A percentile compares a stretch with the other conserved stretches of the same genome.
phyloP scores from a whole-genome alignment of 176 grass and related monocot genomes.

The Calamus simplicifolius region DNA sequence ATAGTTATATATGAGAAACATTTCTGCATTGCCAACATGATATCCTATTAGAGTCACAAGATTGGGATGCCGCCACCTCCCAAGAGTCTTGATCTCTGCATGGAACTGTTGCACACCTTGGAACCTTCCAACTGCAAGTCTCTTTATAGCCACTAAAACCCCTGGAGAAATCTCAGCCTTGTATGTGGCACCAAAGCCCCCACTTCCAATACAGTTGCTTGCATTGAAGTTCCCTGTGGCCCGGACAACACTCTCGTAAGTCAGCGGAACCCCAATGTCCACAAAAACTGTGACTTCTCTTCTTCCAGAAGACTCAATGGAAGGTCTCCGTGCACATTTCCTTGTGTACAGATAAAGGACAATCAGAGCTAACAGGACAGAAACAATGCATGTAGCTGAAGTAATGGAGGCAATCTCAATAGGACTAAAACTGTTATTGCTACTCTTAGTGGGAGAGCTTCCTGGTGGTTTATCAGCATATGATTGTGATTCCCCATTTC shows the following conservation, averaged over 20 bases:
- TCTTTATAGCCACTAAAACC: constrained; percentile 85
- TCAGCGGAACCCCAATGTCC: constrained; percentile 72
- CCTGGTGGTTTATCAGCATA: constrained; percentile 26
- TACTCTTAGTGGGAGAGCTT: constrained; percentile 14
- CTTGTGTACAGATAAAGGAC: constrained; percentile 79
- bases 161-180: constrained; percentile 92
- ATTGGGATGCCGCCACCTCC: constrained; percentile 68
- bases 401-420: constrained; percentile 96
- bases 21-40: constrained; percentile 71
- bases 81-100: constrained; percentile 88
- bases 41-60: constrained; percentile 86
- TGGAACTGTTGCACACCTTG: constrained; percentile 92
- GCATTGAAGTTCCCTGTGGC: constrained; percentile 76
- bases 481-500: constrained; percentile 5
- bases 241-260: constrained; percentile 75
- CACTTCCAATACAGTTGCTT: constrained; percentile 92
- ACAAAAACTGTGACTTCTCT: constrained; percentile 74
- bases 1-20: constrained; percentile 99
- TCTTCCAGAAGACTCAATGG: constrained; percentile 42
- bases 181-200: constrained; percentile 93
- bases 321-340: constrained; percentile 52
- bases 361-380: constrained; percentile 74
- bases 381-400: constrained; percentile 85
- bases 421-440: constrained; percentile 50
- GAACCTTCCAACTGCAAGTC: constrained; percentile 80